phyloP scores from a whole-genome alignment of 2,329 filamentous ascomycete species.

The Seiridium cupressi region DNA sequence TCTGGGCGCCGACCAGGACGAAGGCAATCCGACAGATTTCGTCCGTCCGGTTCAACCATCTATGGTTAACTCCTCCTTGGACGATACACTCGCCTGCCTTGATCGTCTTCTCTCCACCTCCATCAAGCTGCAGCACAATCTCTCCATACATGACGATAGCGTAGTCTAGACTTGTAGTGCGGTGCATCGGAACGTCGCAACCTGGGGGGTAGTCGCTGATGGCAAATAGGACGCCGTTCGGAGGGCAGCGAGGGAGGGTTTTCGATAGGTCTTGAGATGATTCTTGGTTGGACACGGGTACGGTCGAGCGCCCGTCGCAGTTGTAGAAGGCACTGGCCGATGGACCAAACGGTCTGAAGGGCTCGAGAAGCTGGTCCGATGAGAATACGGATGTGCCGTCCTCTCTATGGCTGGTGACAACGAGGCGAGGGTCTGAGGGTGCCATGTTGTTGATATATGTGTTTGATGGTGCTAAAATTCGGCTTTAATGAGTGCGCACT shows the following conservation, averaged over 20 bases:
- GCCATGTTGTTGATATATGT: neutral
- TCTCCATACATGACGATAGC: conserved; percentile 35
- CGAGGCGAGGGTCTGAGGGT: conserved; percentile 21
- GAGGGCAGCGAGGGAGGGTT: conserved; percentile 32
- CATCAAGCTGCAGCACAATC: conserved; percentile 38
- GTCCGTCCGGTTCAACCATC: conserved; percentile 44
- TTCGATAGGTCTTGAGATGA: conserved; percentile 9
- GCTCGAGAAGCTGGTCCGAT: conserved; percentile 21
- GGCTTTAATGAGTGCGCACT: neutral
- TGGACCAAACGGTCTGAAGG: conserved; percentile 31
- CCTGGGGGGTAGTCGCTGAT: conserved; percentile 29
- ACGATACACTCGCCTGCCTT: conserved; percentile 36
- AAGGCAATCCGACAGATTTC: conserved; percentile 36
- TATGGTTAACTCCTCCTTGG: conserved; percentile 41
- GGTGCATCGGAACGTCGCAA: conserved; percentile 35
- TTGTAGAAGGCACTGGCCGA: conserved; percentile 25
- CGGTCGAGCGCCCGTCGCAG: conserved; percentile 24
- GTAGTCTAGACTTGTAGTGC: conserved; percentile 40
- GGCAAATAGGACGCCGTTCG: conserved; percentile 32
- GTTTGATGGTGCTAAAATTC: neutral
- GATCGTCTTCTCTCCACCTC: conserved; percentile 36
- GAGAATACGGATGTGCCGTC: conserved; percentile 30
- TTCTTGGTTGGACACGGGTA: conserved; percentile 30
- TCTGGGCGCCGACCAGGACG: conserved; percentile 38
- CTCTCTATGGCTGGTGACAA: conserved; percentile 26